Evolutionary conservation across 169 alveolate genomes (phyloP), one percentile per base, ranked within the genome.

Genomic region (Babesia divergens): DNA sequence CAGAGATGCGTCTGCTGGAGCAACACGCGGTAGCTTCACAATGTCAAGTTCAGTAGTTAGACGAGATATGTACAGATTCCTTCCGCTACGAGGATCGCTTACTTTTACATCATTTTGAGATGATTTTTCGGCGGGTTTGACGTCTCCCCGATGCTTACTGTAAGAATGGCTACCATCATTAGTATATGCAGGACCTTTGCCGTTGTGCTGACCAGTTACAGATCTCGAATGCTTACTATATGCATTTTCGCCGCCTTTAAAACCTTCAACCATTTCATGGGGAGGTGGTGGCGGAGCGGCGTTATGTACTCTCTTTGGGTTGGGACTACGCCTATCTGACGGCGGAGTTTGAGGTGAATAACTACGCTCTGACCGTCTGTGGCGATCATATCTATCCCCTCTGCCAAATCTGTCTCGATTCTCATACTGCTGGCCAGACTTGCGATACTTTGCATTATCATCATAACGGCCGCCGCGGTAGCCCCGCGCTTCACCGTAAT

Each of bases 261-360:
- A 24, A 1, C 24, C 40, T 20, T 53, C 34, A 20, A 60, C 43
- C 18, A 55, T 55, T 20, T 75, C 84, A 20, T 24, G 29, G 6
- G 84, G 84, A 24, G 84, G 84, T 1, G 66, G 47, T 22, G 81
- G 86, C 18, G 86, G 86, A 3, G 86, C 69, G 26, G 80, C 65
- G 31, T 60, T 64, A 43, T 74, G 29, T 1, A n/a, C 29, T 22
- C 59, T 77, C 44, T 37, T 40, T 43, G 75, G 66, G 38, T 58
- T 77, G 22, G 52, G 65, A 20, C 74, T 42, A 18, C 59, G 56
- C 42, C 72, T 34, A 5, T 65, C 86, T 32, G 82, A 66, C 26
- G n/a, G 20, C 32, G 86, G 86, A 5, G 86, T 77, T 35, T 69
- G 75, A 11, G 86, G 86, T 11, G 72, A 62, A 35, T 43, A 56